These are phyloP conservation scores for Yamadazyma jaroonii DNA, from an alignment of 1,139 yeast genomes.

Conservation along the genomic window DNA sequence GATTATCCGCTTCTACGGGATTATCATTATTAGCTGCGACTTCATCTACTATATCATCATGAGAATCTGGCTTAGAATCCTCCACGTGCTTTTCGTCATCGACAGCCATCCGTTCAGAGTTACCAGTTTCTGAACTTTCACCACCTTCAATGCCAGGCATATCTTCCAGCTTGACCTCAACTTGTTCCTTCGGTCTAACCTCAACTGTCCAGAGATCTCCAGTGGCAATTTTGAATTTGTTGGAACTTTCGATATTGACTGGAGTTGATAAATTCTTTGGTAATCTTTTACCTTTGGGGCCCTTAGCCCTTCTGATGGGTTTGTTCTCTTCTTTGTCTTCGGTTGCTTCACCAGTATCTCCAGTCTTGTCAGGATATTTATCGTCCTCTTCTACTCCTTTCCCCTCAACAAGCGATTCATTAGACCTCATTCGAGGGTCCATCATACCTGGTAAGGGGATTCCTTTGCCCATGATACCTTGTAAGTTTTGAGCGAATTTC, in stretches of 20 bases:
- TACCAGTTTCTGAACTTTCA: no score
- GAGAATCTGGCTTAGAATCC: no score
- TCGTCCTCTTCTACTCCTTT: constrained; percentile 4
- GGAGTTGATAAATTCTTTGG: constrained; percentile 60
- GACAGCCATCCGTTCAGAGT: no score
- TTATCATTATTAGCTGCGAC: no score
- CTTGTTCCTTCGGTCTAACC: constrained; percentile 9
- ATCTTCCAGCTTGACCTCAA: no score
- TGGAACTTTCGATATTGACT: constrained; percentile 29
- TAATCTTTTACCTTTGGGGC: constrained; percentile 75
- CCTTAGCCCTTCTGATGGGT: constrained; percentile 51
- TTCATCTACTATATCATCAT: no score
- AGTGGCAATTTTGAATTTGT: constrained; percentile 29
- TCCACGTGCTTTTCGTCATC: no score
- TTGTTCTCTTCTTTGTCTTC: constrained; percentile 25
- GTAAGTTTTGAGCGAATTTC: constrained; percentile 53
- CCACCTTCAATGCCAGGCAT: no score
- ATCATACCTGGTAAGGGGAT: constrained; percentile 68
- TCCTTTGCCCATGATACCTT: constrained; percentile 54
- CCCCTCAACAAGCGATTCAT: constrained; percentile 1
- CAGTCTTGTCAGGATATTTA: no score
- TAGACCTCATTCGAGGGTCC: constrained; percentile 16
- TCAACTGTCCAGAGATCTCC: constrained; percentile 37
- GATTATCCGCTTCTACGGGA: not conserved
- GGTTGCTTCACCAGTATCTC: constrained; percentile 1